Conservation (phyloP, 2,329 filamentous ascomycete species). For the Raffaelea ambrosiae region DNA sequence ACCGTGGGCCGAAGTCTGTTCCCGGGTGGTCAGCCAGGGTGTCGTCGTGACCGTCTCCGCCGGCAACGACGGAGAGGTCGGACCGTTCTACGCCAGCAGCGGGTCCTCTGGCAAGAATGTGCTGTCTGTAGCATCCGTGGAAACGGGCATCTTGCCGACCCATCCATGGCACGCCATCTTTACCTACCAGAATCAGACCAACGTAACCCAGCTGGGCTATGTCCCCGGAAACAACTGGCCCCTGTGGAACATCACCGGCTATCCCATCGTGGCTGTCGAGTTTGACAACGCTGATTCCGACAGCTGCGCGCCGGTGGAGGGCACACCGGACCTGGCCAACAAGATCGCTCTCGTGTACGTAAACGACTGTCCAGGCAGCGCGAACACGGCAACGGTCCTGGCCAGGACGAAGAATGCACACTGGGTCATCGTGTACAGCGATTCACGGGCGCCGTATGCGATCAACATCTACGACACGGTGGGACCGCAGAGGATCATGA, state of each 20-base stretch:
- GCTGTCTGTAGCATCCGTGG: slow-evolving; percentile 34
- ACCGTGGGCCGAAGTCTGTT: slow-evolving; percentile 21
- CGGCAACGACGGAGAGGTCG: slow-evolving; percentile 27
- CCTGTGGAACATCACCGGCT: slow-evolving; percentile 6
- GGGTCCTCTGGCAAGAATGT: slow-evolving; percentile 31
- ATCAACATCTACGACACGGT: too few relatives aligned
- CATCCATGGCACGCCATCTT: slow-evolving; percentile 2
- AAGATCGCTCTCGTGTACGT: not conserved
- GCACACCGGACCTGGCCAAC: not conserved
- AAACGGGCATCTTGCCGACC: slow-evolving; percentile 14
- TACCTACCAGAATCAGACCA: not conserved
- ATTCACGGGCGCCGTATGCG: too few relatives aligned
- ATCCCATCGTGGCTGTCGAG: slow-evolving; percentile 15
- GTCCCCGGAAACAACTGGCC: not conserved
- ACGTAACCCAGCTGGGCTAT: slow-evolving; percentile 7
- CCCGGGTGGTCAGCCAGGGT: slow-evolving; percentile 24
- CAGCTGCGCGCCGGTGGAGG: slow-evolving; percentile 11
- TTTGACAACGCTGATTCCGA: slow-evolving; percentile 6
- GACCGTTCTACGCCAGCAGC: slow-evolving; percentile 19
- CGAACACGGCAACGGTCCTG: too few relatives aligned
- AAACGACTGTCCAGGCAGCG: not conserved
- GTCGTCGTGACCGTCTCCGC: slow-evolving; percentile 29
- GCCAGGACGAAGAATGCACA: too few relatives aligned
- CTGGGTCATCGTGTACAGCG: too few relatives aligned
- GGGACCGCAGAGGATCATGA: not conserved